Conservation (phyloP, 306 rosid species). For the Trifolium subterraneum region DNA sequence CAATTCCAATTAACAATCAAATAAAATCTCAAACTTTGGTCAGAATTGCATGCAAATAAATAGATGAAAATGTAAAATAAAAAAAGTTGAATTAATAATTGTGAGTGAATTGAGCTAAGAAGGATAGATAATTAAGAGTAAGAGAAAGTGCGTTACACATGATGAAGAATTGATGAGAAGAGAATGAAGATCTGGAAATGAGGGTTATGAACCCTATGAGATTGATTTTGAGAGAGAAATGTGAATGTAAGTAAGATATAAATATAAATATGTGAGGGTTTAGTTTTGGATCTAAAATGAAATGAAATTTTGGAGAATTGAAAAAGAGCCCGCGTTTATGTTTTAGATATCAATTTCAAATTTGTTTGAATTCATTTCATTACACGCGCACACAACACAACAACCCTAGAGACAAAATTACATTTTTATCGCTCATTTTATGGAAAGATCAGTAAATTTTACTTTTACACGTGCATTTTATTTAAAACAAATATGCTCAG, state of each 20-base stretch:
- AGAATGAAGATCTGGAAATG: background rate
- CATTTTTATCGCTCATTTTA: background rate
- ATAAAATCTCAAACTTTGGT: background rate
- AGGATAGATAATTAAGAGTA: background rate
- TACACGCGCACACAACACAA: background rate
- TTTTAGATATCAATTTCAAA: constrained; percentile 2
- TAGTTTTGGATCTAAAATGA: background rate
- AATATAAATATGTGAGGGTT: background rate
- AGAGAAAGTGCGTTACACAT: constrained; percentile 6
- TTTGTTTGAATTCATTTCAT: background rate
- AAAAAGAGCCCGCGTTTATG: constrained; percentile 4
- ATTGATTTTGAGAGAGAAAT: background rate
- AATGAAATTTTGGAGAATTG: background rate
- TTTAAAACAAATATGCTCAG: background rate
- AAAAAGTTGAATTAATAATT: too few species aligned
- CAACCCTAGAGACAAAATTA: background rate
- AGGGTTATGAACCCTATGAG: too few species aligned
- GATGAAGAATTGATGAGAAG: background rate
- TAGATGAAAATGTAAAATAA: background rate
- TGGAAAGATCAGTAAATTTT: background rate
- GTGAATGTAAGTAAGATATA: background rate
- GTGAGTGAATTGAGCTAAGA: background rate
- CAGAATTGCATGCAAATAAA: background rate
- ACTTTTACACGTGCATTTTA: background rate
- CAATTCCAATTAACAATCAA: background rate